Percentiles rank a stretch among this genome's conserved stretches.
Conservation (phyloP, 2,329 filamentous ascomycete genomes). For the Ophiostoma quercus region DNA sequence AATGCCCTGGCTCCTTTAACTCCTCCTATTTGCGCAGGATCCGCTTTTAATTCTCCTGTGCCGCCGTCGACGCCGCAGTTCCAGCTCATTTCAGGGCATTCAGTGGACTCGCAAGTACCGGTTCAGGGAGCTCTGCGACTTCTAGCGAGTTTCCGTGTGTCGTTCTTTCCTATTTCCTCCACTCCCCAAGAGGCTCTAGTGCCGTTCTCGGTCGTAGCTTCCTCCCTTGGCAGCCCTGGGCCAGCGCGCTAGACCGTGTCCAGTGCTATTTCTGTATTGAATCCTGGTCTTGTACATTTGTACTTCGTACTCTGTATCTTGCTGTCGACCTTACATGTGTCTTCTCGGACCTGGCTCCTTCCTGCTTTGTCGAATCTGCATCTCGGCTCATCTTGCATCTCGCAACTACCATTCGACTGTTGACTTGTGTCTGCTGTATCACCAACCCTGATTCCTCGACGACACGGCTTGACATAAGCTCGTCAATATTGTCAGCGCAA, state of each 20-base stretch:
- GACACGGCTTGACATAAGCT: not conserved
- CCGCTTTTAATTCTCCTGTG: not conserved
- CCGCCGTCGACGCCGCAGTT: not conserved
- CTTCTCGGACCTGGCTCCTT: conserved; percentile 5
- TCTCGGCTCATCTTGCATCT: conserved; percentile 2
- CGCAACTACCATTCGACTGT: not conserved
- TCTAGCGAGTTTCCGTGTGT: not conserved
- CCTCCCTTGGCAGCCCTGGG: not conserved
- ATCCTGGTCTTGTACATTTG: not conserved
- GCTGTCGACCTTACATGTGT: not conserved
- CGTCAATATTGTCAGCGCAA: not conserved
- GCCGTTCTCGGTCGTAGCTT: not conserved
- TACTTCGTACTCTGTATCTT: not conserved
- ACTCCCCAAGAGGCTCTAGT: not conserved
- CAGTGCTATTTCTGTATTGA: conserved; percentile 4
- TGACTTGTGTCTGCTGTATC: not conserved
- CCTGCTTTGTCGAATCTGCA: not conserved
- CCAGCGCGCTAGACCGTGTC: not conserved
- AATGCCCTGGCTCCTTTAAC: conserved; percentile 1
- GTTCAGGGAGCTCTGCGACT: not conserved
- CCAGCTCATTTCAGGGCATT: not conserved
- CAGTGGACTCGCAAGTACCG: not conserved
- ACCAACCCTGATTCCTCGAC: not conserved
- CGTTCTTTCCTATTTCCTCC: not conserved
- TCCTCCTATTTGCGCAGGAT: not conserved